Evolutionary conservation across 2,329 filamentous ascomycete species (phyloP).

Genomic region (Zasmidium citrigriseum): DNA sequence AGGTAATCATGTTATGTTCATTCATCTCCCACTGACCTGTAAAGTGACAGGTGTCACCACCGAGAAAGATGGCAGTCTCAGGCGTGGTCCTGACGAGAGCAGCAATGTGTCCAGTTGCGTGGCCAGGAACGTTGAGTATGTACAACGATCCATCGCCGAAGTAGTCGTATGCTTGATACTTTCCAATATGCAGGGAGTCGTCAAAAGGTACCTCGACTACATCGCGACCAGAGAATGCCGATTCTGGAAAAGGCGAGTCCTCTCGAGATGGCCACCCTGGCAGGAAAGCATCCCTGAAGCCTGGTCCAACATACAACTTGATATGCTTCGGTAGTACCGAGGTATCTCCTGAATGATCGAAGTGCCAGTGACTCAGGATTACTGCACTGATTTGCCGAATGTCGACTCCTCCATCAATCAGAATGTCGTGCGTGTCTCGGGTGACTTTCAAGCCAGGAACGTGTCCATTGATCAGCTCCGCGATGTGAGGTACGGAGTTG

Average conservation of each 20-base stretch:
- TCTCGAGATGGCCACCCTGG: conserved; percentile 47
- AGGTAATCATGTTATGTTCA: too few species aligned
- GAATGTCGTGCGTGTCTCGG: conserved; percentile 32
- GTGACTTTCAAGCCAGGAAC: conserved; percentile 21
- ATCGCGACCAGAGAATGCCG: conserved; percentile 7
- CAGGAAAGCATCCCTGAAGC: conserved; percentile 47
- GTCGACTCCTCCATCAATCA: conserved; percentile 35
- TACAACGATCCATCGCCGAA: conserved; percentile 45
- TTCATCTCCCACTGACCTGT: neutral
- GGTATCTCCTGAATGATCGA: conserved; percentile 11
- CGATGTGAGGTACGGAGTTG: conserved; percentile 30
- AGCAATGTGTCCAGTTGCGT: conserved; percentile 12
- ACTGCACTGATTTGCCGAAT: conserved; percentile 37
- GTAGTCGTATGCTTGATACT: conserved; percentile 42
- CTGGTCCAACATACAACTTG: conserved; percentile 53
- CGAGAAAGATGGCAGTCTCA: conserved; percentile 14
- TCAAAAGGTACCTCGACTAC: conserved; percentile 10
- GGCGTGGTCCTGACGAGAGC: conserved; percentile 15
- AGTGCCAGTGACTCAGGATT: conserved; percentile 44
- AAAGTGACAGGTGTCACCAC: conserved; percentile 14
- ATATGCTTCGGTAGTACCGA: conserved; percentile 51
- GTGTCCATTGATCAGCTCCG: conserved; percentile 21
- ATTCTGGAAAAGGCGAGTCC: conserved; percentile 12
- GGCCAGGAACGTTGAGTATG: conserved; percentile 34
- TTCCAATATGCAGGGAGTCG: conserved; percentile 34